Percentiles rank a stretch among this genome's conserved stretches.
These are phyloP conservation scores for Closterium sp. DNA, from an alignment of 139 green algal species.

Conservation along the genomic window DNA sequence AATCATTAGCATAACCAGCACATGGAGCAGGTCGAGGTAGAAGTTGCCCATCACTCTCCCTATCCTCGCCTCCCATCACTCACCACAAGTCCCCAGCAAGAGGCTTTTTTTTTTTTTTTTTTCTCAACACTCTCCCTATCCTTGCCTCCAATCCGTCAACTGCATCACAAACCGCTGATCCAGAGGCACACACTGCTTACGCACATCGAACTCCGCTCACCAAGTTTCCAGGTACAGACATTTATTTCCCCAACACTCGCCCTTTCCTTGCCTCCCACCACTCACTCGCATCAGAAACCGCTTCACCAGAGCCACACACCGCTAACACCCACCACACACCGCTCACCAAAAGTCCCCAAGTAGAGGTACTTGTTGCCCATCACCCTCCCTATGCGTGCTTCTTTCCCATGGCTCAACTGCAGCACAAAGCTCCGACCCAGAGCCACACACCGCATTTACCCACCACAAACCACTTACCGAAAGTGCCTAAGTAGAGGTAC, in stretches of 20 bases:
- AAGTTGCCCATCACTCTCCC: neutral
- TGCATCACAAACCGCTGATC: no score
- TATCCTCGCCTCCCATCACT: neutral
- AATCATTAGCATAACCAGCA: no score
- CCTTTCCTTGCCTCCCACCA: neutral
- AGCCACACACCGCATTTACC: no score
- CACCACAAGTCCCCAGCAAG: neutral
- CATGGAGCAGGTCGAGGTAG: no score
- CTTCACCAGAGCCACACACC: no score
- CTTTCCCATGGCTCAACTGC: no score
- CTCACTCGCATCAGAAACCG: neutral
- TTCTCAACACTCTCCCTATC: no score
- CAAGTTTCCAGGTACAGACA: conserved; percentile 78
- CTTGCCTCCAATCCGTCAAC: neutral
- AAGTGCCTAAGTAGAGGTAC: conserved; percentile 80
- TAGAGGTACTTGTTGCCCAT: conserved; percentile 68
- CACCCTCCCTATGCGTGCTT: no score
- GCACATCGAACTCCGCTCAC: neutral
- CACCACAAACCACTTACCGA: neutral
- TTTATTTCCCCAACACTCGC: conserved; percentile 28
- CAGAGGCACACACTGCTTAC: no score
- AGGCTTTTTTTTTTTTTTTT: no score
- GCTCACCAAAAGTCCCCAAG: conserved; percentile 65
- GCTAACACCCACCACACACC: neutral
- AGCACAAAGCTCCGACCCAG: no score